A percentile compares a stretch with the other conserved stretches of the same genome.
Evolutionary conservation across 139 green algal genomes (phyloP).

Genomic region (Desmodesmus armatus): DNA sequence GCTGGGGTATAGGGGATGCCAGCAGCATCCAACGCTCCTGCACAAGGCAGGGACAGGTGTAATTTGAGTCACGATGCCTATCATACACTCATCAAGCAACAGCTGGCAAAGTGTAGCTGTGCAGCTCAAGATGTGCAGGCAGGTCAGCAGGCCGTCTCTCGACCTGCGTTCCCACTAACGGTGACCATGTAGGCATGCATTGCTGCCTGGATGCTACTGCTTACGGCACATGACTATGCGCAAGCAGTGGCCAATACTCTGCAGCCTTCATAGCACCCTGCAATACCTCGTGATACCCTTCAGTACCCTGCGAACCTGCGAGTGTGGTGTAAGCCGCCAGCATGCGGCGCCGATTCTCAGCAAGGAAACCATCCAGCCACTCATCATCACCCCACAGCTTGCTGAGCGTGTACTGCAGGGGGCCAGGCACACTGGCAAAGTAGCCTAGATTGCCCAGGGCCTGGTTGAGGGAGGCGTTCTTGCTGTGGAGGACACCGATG

Average conservation of each 20-base stretch:
- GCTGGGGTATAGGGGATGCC: conserved; percentile 67
- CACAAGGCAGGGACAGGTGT: neutral
- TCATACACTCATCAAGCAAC: neutral
- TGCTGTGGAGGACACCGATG: conserved; percentile 74
- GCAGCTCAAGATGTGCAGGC: neutral
- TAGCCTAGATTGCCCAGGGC: conserved; percentile 67
- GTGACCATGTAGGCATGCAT: neutral
- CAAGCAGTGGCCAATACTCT: neutral
- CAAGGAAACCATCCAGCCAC: conserved; percentile 67
- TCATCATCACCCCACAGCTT: conserved; percentile 61
- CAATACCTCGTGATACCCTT: neutral
- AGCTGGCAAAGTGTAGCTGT: neutral
- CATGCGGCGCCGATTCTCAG: conserved; percentile 64
- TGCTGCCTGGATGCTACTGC: neutral
- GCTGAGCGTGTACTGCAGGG: conserved; percentile 44
- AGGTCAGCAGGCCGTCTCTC: neutral
- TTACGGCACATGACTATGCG: neutral
- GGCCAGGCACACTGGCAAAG: conserved; percentile 53
- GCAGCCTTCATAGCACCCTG: neutral
- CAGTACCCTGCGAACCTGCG: conserved; percentile 35
- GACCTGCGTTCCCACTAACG: neutral
- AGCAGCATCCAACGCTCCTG: conserved; percentile 56
- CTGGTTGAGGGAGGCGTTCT: conserved; percentile 59
- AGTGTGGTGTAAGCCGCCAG: conserved; percentile 60
- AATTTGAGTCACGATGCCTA: neutral